Conservation (phyloP, 2,329 filamentous ascomycete genomes). For the Neopestalotiopsis sp. region DNA sequence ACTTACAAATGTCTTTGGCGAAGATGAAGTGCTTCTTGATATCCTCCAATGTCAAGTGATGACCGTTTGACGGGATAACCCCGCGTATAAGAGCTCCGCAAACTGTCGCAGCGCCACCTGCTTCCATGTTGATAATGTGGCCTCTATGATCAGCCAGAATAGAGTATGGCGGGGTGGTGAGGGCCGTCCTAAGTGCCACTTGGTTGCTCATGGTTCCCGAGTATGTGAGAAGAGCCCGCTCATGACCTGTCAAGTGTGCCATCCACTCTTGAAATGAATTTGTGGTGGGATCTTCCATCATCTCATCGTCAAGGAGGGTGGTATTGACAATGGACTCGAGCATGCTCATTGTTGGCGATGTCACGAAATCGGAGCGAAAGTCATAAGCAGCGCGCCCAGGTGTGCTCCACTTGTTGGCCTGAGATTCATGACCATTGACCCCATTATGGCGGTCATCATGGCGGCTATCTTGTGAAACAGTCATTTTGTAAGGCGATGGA, state of each 20-base stretch:
- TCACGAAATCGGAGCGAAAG: constrained; percentile 60
- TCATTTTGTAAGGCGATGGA: too few relatives aligned
- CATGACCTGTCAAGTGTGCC: constrained; percentile 70
- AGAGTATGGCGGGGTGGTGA: constrained; percentile 72
- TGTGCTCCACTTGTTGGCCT: too few relatives aligned
- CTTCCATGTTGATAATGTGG: constrained; percentile 69
- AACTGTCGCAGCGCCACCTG: constrained; percentile 63
- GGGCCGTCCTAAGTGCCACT: constrained; percentile 72
- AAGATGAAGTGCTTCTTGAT: constrained; percentile 38
- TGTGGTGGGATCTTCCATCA: constrained; percentile 73
- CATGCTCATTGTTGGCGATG: constrained; percentile 74
- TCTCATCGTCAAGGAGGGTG: constrained; percentile 78
- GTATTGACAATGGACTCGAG: constrained; percentile 71
- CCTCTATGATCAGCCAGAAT: constrained; percentile 72
- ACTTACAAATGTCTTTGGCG: constrained; percentile 43
- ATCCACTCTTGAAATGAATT: constrained; percentile 69
- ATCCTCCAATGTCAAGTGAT: constrained; percentile 50
- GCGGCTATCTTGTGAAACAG: too few relatives aligned
- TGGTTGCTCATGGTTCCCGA: constrained; percentile 87
- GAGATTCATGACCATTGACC: too few relatives aligned
- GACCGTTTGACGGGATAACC: constrained; percentile 41
- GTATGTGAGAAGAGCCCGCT: constrained; percentile 72
- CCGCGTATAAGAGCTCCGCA: constrained; percentile 68
- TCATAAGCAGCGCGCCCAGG: too few relatives aligned
- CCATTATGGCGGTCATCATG: too few relatives aligned